Conservation (phyloP, 805 yeast genomes). For the Wickerhamiella cacticola region DNA sequence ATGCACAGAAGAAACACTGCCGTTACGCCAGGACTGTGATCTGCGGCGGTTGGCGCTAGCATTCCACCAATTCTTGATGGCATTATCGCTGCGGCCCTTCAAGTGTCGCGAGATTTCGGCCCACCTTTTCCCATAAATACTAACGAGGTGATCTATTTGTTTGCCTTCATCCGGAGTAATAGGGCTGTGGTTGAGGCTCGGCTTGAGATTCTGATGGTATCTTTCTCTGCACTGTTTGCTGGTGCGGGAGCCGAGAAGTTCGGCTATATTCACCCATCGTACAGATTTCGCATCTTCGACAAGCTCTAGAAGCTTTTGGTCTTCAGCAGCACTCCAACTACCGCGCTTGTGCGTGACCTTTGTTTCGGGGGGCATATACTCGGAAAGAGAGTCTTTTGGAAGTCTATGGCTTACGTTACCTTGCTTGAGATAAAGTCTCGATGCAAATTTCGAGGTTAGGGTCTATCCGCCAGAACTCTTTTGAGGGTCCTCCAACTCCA, state of each 20-base stretch:
- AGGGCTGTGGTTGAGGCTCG: conserved; percentile 67
- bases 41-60: conserved; percentile 82
- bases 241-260: conserved; percentile 58
- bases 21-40: conserved; percentile 12
- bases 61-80: conserved; percentile 93
- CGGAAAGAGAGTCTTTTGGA: no score
- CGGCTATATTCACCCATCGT: conserved; percentile 81
- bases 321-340: conserved; percentile 86
- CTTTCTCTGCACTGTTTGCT: conserved; percentile 90
- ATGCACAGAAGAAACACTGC: background rate
- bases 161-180: conserved; percentile 76
- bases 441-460: background rate
- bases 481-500: no score
- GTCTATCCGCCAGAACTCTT: background rate
- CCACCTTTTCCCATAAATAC: conserved; percentile 77
- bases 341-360: conserved; percentile 38
- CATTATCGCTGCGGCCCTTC: conserved; percentile 80
- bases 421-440: conserved; percentile 1
- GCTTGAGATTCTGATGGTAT: conserved; percentile 83
- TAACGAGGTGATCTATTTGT: conserved; percentile 66
- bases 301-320: conserved; percentile 54
- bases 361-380: conserved; percentile 6
- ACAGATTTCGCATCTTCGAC: conserved; percentile 64
- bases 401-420: conserved; percentile 1
- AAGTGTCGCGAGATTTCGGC: conserved; percentile 84